These are phyloP conservation scores for Ulota crispa DNA, from an alignment of 225 moss, liverwort and hornwort genomes.

Conservation along the genomic window DNA sequence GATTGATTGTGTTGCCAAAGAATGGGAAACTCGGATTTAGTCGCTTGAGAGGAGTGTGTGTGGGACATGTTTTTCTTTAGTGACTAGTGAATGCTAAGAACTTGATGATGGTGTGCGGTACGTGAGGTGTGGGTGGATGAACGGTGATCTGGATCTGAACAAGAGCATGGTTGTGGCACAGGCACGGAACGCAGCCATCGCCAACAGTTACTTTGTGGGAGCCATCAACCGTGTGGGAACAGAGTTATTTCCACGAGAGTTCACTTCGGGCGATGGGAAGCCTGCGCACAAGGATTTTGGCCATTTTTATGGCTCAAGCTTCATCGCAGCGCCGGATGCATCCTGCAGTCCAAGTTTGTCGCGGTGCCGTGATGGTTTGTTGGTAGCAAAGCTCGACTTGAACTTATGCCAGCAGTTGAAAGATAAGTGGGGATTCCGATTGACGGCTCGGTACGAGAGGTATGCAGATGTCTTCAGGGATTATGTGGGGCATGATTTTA, in stretches of 20 bases:
- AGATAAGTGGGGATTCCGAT: conserved; percentile 97
- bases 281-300: conserved; percentile 91
- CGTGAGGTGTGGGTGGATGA: too few species aligned
- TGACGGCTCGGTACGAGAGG: conserved; percentile 78
- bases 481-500: conserved; percentile 62
- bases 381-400: conserved; percentile 80
- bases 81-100: too few species aligned
- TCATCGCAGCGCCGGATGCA: conserved; percentile 89
- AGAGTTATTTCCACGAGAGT: conserved; percentile 81
- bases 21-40: neutral
- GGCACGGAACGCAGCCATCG: conserved; percentile 96
- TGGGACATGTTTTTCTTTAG: too few species aligned
- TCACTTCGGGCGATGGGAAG: conserved; percentile 97
- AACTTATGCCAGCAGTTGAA: conserved; percentile 90
- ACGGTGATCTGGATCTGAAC: too few species aligned
- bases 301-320: conserved; percentile 97
- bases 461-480: conserved; percentile 67
- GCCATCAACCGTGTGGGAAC: conserved; percentile 97
- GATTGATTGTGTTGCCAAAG: neutral
- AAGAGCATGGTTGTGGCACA: conserved; percentile 21
- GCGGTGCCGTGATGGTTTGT: conserved; percentile 76
- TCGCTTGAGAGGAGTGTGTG: too few species aligned
- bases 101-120: too few species aligned
- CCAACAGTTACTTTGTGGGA: conserved; percentile 88
- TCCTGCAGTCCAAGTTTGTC: conserved; percentile 93